Percentiles rank a stretch among this genome's conserved stretches.
Conservation (phyloP, 805 yeast species). For the Saccharomycopsis amapae region DNA sequence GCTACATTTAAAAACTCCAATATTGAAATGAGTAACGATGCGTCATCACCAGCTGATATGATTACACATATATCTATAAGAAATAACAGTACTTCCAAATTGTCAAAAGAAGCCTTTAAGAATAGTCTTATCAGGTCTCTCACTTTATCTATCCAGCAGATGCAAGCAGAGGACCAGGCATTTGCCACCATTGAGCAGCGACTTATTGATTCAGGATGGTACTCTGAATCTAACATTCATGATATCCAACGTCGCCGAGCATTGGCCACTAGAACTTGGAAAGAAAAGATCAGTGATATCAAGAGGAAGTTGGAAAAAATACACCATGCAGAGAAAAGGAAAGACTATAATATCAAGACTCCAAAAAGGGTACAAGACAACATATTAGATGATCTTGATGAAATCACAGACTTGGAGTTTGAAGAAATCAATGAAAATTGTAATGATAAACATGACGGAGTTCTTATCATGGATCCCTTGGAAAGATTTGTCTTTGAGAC, state of each 20-base stretch:
- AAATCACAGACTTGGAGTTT: too few species aligned
- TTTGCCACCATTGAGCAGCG: conserved; percentile 15
- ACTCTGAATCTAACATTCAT: conserved; percentile 17
- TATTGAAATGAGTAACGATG: too few species aligned
- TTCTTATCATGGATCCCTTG: not conserved
- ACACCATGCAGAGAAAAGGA: not conserved
- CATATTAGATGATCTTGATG: not conserved
- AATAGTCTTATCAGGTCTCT: too few species aligned
- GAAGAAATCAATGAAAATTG: not conserved
- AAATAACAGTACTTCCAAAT: too few species aligned
- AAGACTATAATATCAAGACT: conserved; percentile 17
- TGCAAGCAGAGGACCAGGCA: conserved; percentile 18
- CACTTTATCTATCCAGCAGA: conserved; percentile 8
- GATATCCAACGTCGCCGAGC: conserved; percentile 14
- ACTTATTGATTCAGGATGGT: conserved; percentile 21
- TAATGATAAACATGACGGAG: too few species aligned
- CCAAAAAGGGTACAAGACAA: conserved; percentile 7
- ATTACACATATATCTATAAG: too few species aligned
- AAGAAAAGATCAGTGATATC: conserved; percentile 6
- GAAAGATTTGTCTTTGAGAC: conserved; percentile 9
- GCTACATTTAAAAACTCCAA: too few species aligned
- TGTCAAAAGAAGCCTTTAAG: too few species aligned
- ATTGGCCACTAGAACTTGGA: conserved; percentile 9
- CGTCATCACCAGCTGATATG: too few species aligned
- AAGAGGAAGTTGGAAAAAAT: conserved; percentile 10